Conservation (phyloP, 768 basidiomycete genomes). For the Lactarius hatsudake region DNA sequence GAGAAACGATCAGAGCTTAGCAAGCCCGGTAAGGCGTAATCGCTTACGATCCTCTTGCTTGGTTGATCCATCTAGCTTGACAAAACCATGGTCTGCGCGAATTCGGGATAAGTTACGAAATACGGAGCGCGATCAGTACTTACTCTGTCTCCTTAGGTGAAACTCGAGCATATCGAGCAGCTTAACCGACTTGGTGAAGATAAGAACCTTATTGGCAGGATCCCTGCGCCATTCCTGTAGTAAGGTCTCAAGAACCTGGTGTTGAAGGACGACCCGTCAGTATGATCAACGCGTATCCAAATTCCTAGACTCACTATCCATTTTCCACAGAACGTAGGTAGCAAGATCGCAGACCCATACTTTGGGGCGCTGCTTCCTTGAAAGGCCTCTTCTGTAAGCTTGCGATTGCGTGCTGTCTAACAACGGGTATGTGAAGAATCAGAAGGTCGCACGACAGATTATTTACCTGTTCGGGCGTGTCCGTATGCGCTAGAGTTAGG, state of each 20-base stretch:
- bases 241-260: constrained; percentile 62
- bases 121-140: constrained; percentile 25
- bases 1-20: constrained; percentile 4
- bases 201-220: constrained; percentile 77
- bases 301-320: constrained; percentile 58
- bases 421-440: neutral
- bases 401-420: constrained; percentile 54
- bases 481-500: constrained; percentile 52
- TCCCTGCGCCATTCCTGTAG: constrained; percentile 68
- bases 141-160: constrained; percentile 60
- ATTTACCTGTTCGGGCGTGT: constrained; percentile 64
- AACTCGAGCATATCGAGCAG: constrained; percentile 82
- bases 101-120: neutral
- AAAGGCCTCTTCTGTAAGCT: constrained; percentile 63
- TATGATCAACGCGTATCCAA: neutral
- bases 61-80: constrained; percentile 79
- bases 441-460: neutral
- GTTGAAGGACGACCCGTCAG: neutral
- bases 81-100: constrained; percentile 49
- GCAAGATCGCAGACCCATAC: constrained; percentile 60
- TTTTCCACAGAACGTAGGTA: constrained; percentile 75
- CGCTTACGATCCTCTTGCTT: constrained; percentile 62
- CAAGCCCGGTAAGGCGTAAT: neutral
- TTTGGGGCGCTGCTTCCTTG: constrained; percentile 54
- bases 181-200: constrained; percentile 93